Evolutionary conservation across 768 basidiomycete genomes (phyloP).

Genomic region (Strobilomyces echinocephalus): DNA sequence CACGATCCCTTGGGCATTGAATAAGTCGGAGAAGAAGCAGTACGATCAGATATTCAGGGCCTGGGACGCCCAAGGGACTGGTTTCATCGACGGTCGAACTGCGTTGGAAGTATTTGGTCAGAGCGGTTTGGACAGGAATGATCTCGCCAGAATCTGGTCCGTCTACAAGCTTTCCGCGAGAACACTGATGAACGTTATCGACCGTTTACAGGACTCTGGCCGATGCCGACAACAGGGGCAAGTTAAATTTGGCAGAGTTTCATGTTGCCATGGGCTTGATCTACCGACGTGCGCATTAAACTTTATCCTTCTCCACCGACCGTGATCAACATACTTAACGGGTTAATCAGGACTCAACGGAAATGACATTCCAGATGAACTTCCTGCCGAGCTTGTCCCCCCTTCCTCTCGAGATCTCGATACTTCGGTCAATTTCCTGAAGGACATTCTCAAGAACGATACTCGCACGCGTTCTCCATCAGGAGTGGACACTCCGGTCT

Average conservation of each 20-base stretch:
- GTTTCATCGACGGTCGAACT: conserved; percentile 81
- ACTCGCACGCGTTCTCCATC: conserved; percentile 66
- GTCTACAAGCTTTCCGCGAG: conserved; percentile 22
- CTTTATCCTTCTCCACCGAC: not conserved
- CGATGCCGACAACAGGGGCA: conserved; percentile 90
- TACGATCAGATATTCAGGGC: conserved; percentile 95
- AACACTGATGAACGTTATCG: not conserved
- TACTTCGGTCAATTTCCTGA: conserved; percentile 83
- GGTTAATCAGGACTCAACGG: conserved; percentile 73
- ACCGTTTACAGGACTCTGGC: conserved; percentile 69
- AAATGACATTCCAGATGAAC: conserved; percentile 78
- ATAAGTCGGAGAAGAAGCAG: conserved; percentile 89
- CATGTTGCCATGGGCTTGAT: conserved; percentile 99
- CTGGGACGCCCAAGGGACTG: conserved; percentile 81
- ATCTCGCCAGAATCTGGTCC: conserved; percentile 90
- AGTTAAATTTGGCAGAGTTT: conserved; percentile 92
- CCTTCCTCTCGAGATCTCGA: conserved; percentile 89
- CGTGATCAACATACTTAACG: not conserved
- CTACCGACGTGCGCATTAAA: conserved; percentile 72
- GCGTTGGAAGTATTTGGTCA: conserved; percentile 93
- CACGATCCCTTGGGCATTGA: conserved; percentile 80
- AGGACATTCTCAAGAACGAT: conserved; percentile 83
- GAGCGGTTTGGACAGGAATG: conserved; percentile 83
- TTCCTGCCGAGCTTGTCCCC: conserved; percentile 87
- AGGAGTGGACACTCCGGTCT: conserved; percentile 48